Base-by-base conservation (phyloP, 129 eudicot genomes). In the Flaveria sonorensis region DNA sequence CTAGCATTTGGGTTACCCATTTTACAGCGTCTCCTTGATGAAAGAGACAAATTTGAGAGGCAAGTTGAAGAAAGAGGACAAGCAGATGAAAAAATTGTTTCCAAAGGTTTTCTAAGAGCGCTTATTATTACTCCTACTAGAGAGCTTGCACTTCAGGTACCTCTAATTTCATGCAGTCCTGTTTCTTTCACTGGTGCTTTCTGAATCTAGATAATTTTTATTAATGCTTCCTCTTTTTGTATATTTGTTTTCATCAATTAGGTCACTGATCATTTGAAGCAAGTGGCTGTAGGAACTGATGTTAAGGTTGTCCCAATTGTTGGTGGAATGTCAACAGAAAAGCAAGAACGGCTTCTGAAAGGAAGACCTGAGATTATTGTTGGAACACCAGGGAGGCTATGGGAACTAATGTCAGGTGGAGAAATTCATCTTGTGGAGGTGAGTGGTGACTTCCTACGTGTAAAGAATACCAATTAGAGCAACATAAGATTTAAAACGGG, bases 361-460 rank as follows among this genome's bases (percentile, higher is more conserved):
- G 86, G 87, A 69, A 85, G 97, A 83, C 99, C 99, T 66, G 99
- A 94, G 81, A 87, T 94, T 83, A 89, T 94, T 79, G 97, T 94
- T 70, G 99, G 99, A 57, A 94, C 99, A 56, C 99, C 99, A 28
- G 99, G 97, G 68, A 85, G 99, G 78, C 79, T 94, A 14, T 94
- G 99, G 99, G 97, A 94, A 51, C 90, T 94, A 61, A 94, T 94
- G 97, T 94, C 99, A 24, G 96, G 97, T 60, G 99, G 99, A 81
- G 97, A 89, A 19, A 77, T 75, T 60, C 99, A 94, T 76, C 97
- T 94, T 77, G 87, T 83, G 59, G 97, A 94, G 98, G 98, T 87
- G 66, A 81, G 86, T 43, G 6, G 42, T 28, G 71, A 57, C 23
- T 67, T 23, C 73, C 10, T 50, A 62, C 40, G 56, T 48, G 60